Base-by-base conservation (phyloP, 2,329 filamentous ascomycete genomes). In the Thermoascus crustaceus region DNA sequence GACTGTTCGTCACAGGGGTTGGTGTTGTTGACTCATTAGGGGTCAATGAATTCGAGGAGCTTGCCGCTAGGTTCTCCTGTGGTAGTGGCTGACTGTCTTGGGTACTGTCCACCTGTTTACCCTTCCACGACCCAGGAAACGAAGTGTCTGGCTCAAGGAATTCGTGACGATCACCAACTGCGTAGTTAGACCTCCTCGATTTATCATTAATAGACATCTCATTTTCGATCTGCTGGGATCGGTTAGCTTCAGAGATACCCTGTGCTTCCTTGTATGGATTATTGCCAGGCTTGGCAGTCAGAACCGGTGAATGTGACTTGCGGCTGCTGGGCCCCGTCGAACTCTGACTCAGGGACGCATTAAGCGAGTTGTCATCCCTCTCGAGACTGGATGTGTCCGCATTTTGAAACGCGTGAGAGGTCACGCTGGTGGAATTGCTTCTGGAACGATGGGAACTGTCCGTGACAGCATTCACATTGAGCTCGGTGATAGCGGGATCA, bases 401-500 rank as follows among this genome's bases (percentile, higher is more conserved):
- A 41, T 50, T 47, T 13, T 54, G 50, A n/a, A 54, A 24, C 9
- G 52, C 48, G 35, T 52, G 53, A n/a, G 50, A 44, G 16, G 56
- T 50, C 5, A 49, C 37, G 35, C 53, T 58, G 32, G 52, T 38
- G 21, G 60, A 57, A 34, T 50, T 54, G 34, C 50, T 60, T 34
- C 52, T 50, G 17, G 51, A 53, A 21, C 45, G 50, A 30, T 44
- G 47, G 16, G 46, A 35, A 22, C 43, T 40, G 23, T 58, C 54
- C 34, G 50, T 57, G 8, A 53, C 37, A 22, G 57, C 58, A 42
- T 59, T 64, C 30, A 64, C 60, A 41, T 64, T 57, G 10, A 64
- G 36, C 43, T 66, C 76, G 59, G 41, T 70, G 49, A 59, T 59
- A 47, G 52, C 68, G 58, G 48, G 58, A 44, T 50, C 73, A 58